A percentile compares a stretch with the other conserved stretches of the same genome.
phyloP scores from a whole-genome alignment of 495 filamentous ascomycete genomes.

The Extremus antarcticus region DNA sequence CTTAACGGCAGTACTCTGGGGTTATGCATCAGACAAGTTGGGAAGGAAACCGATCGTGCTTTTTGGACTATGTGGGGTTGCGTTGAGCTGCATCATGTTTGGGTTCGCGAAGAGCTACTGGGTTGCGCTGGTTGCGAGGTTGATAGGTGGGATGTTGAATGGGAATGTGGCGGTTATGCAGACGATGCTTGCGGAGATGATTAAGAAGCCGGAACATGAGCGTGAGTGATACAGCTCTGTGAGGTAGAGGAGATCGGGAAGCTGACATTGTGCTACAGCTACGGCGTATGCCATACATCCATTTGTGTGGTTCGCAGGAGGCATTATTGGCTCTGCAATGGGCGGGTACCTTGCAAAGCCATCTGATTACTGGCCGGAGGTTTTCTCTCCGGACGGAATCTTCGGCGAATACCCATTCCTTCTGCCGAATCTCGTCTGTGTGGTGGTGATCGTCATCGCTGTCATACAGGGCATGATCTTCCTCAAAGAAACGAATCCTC shows the following conservation, averaged over 20 bases:
- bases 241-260: background rate
- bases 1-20: slow-evolving; percentile 56
- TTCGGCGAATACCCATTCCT: slow-evolving; percentile 22
- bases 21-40: slow-evolving; percentile 73
- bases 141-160: slow-evolving; percentile 21
- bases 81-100: slow-evolving; percentile 17
- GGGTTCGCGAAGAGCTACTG: slow-evolving; percentile 19
- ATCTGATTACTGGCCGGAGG: slow-evolving; percentile 14
- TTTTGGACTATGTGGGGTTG: slow-evolving; percentile 18
- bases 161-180: slow-evolving; percentile 26
- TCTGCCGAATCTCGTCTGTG: slow-evolving; percentile 20
- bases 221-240: slow-evolving; percentile 11
- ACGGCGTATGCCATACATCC: slow-evolving; percentile 21
- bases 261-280: slow-evolving; percentile 9
- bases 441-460: slow-evolving; percentile 13
- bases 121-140: slow-evolving; percentile 18
- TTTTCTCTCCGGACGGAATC: slow-evolving; percentile 15
- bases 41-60: slow-evolving; percentile 86
- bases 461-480: slow-evolving; percentile 22
- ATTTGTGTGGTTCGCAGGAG: slow-evolving; percentile 22
- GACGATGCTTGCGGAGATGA: slow-evolving; percentile 22
- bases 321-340: slow-evolving; percentile 23
- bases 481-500: slow-evolving; percentile 19
- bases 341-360: slow-evolving; percentile 24
- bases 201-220: slow-evolving; percentile 21